These are phyloP conservation scores for Fusarium sp. DNA, from an alignment of 2,329 filamentous ascomycete species.

Conservation along the genomic window DNA sequence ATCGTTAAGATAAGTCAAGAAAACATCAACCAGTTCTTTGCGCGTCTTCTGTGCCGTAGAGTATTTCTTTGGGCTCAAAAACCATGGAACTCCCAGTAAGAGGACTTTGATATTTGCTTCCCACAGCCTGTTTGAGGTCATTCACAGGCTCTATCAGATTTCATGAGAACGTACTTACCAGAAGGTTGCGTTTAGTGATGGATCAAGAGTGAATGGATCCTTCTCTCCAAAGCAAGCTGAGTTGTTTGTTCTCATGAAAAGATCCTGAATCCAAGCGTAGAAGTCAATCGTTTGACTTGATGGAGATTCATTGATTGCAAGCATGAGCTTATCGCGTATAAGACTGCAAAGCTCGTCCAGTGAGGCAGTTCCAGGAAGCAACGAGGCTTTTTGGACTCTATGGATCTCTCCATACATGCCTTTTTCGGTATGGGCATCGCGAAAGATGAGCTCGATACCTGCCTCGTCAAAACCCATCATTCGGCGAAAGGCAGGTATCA, in stretches of 20 bases:
- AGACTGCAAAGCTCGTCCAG: constrained; percentile 26
- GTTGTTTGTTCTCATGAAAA: constrained; percentile 42
- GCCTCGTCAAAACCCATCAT: constrained; percentile 43
- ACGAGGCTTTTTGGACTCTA: constrained; percentile 33
- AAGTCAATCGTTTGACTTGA: constrained; percentile 27
- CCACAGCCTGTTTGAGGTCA: constrained; percentile 23
- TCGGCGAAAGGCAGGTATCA: constrained; percentile 40
- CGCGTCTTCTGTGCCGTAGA: constrained; percentile 20
- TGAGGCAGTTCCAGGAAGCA: constrained; percentile 35
- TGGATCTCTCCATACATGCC: constrained; percentile 45
- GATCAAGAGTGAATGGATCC: constrained; percentile 32
- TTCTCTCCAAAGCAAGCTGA: constrained; percentile 41
- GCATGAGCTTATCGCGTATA: constrained; percentile 23
- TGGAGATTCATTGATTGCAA: constrained; percentile 20
- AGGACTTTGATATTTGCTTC: constrained; percentile 40
- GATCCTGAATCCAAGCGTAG: constrained; percentile 33
- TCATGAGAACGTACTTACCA: constrained; percentile 13
- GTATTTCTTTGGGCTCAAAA: constrained; percentile 33
- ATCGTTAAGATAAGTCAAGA: constrained; percentile 25
- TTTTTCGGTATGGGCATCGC: constrained; percentile 42
- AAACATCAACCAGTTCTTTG: constrained; percentile 32
- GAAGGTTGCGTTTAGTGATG: constrained; percentile 23
- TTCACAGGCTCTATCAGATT: too few species aligned
- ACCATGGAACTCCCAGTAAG: constrained; percentile 35
- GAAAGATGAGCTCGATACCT: constrained; percentile 42